Evolutionary conservation across 2,329 filamentous ascomycete species (phyloP), one percentile per base, ranked within the genome.

Genomic region (Blumeria graminis): DNA sequence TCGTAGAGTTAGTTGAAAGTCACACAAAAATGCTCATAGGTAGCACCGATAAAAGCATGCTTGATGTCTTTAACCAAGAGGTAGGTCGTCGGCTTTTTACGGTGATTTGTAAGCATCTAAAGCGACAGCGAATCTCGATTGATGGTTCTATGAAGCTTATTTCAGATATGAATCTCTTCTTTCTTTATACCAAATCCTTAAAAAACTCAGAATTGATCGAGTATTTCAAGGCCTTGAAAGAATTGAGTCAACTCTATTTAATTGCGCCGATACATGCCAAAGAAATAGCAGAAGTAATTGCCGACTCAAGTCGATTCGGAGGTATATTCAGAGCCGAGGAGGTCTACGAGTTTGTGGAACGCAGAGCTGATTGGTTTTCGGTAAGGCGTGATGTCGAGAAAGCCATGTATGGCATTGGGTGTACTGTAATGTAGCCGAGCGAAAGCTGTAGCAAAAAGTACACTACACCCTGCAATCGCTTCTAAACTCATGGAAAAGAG

Each of bases 1-100:
- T 98, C 54, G 85, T 94, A 32, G 81, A 87, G 45, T 79, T 96
- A 43, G 85, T 96, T 13, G 82, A 82, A 22, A 83, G 83, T 14
- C 92, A 98, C 68, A 96, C 89, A 1, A 80, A 77, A 65, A 95
- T 98, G 87, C 76, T 98, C 11, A 79, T 86, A 3, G 92, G 92
- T 59, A 94, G 86, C 66, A 96, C 90, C 1, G 92, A 98, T 67
- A 98, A 98, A 73, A 90, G 86, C 60, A 94, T 94, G 76, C 81
- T 98, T 32, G 92, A 98, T 66, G 92, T 98, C 13, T 98, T 98
- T 74, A 95, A 94, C 68, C 87, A 92, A 69, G 92, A 98, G 71
- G 90, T 98, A 32, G 92, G 92, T 0, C 77, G 95, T 60, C 84
- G 92, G 32, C 76, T 98, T 55, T 98, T 96, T 70, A 81, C 84